phyloP scores from a whole-genome alignment of 2,329 filamentous ascomycete genomes.

The Clonostachys byssicola region DNA sequence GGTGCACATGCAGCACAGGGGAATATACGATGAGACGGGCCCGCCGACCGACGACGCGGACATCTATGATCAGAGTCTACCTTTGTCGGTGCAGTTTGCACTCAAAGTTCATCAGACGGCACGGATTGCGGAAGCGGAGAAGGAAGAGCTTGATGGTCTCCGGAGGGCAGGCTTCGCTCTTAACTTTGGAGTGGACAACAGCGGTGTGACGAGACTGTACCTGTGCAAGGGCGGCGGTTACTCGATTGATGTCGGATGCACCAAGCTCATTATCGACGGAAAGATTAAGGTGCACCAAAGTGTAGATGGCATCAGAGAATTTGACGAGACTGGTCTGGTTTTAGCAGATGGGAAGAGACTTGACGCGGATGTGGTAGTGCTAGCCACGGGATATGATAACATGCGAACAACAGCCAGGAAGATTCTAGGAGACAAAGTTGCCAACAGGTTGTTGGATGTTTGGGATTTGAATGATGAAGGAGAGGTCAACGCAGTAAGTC shows the following conservation, averaged over 20 bases:
- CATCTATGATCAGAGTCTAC: conserved; percentile 36
- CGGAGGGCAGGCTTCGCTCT: conserved; percentile 49
- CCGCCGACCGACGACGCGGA: conserved; percentile 46
- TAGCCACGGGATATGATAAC: conserved; percentile 35
- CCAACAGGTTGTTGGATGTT: conserved; percentile 20
- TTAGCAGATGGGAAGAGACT: conserved; percentile 25
- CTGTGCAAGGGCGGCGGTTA: conserved; percentile 31
- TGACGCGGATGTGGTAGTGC: conserved; percentile 31
- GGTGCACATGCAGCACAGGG: conserved; percentile 35
- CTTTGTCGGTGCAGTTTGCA: conserved; percentile 38
- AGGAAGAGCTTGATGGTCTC: conserved; percentile 35
- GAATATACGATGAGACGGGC: conserved; percentile 19
- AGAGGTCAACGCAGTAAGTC: conserved; percentile 12
- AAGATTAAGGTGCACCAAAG: conserved; percentile 27
- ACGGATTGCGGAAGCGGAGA: conserved; percentile 32
- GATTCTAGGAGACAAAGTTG: conserved; percentile 25
- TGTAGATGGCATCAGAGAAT: conserved; percentile 20
- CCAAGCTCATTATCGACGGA: conserved; percentile 31
- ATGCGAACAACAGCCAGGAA: conserved; percentile 24
- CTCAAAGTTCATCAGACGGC: conserved; percentile 34
- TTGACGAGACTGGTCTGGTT: conserved; percentile 14
- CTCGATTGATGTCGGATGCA: conserved; percentile 35
- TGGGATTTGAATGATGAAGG: conserved; percentile 28
- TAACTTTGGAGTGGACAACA: conserved; percentile 46
- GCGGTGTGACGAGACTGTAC: conserved; percentile 51